These are phyloP conservation scores for Globisporangium cylindrosporum DNA, from an alignment of 352 stramenopile genomes.

Conservation along the genomic window DNA sequence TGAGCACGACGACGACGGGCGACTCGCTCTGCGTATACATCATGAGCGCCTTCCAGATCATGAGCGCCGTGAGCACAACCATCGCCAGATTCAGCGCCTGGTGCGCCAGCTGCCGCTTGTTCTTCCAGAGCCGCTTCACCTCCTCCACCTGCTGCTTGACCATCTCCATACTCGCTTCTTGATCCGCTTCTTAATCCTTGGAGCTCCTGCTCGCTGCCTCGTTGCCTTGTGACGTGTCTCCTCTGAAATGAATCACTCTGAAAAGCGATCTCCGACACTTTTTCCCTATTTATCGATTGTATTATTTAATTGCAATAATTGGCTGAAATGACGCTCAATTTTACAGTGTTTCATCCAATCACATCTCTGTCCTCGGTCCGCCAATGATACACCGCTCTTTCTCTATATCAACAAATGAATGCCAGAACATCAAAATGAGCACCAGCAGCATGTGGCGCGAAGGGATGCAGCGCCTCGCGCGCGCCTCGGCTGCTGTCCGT, in stretches of 20 bases:
- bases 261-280: not conserved
- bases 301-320: not conserved
- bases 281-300: not conserved
- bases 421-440: not conserved
- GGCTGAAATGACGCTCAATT: not conserved
- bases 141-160: conserved; percentile 91
- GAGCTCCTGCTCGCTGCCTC: not conserved
- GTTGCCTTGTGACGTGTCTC: not conserved
- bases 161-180: conserved; percentile 37
- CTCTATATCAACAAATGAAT: not conserved
- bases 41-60: conserved; percentile 99
- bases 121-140: conserved; percentile 98
- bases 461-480: conserved; percentile 6
- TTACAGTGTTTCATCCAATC: not conserved
- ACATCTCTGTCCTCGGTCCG: not conserved
- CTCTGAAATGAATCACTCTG: not conserved
- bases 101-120: conserved; percentile 97
- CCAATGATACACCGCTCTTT: not conserved
- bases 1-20: conserved; percentile 98
- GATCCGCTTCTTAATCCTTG: not conserved
- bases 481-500: not conserved
- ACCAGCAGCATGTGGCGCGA: conserved; percentile 2
- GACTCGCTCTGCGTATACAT: conserved; percentile 96
- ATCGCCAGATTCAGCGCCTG: conserved; percentile 98
- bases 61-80: conserved; percentile 98